Evolutionary conservation across 306 rosid genomes (phyloP).

Genomic region (Luffa acutangula): DNA sequence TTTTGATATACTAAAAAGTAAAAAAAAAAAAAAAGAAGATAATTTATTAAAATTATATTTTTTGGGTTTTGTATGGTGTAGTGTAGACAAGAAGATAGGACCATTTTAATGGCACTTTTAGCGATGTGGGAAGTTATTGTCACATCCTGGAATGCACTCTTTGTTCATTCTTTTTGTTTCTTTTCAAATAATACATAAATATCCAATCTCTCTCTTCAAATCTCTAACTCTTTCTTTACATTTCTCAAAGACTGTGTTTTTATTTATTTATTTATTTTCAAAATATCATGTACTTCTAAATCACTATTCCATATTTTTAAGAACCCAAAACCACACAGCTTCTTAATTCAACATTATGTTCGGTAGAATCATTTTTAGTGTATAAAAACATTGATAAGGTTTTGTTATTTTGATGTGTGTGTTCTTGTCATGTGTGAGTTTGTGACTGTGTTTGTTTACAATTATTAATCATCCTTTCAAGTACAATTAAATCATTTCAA

Average conservation of each 20-base stretch:
- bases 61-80: not conserved
- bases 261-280: not conserved
- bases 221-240: not conserved
- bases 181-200: not conserved
- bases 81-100: constrained; percentile 1
- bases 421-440: not conserved
- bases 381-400: not conserved
- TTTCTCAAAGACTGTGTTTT: not conserved
- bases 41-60: not conserved
- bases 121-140: not conserved
- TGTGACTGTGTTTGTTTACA: not conserved
- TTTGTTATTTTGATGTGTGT: not conserved
- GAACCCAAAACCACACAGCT: not conserved
- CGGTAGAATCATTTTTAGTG: not conserved
- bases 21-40: not conserved
- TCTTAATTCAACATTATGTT: not conserved
- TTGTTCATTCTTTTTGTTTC: constrained; percentile 8
- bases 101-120: not conserved
- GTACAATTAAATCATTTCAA: not conserved
- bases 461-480: not conserved
- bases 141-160: not conserved
- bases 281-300: not conserved
- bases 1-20: not conserved
- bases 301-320: not conserved
- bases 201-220: not conserved